Evolutionary conservation across 306 rosid genomes (phyloP), one percentile per base, ranked within the genome.

Genomic region (Argentina anserina): DNA sequence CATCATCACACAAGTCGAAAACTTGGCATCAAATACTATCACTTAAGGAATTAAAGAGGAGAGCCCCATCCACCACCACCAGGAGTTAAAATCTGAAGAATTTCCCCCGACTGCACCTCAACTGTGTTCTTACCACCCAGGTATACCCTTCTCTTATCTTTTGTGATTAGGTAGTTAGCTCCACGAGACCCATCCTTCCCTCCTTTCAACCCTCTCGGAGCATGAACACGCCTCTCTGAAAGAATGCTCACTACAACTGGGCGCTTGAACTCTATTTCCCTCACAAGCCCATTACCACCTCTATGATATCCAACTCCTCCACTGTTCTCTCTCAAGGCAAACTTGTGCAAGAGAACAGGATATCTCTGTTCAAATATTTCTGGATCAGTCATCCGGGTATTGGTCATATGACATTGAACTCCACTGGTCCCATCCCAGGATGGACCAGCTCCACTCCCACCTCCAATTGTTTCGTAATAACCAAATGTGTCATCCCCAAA

Each of bases 11-110:
- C 4, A 45, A 67, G 17, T 45, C 37, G 4, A 47, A 64, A n/a
- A 21, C 59, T 55, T 52, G 31, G 25, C 47, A 31, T 37, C 46
- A 60, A 60, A 52, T 23, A 39, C 18, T 17, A 14, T 14, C 0
- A 20, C 34, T 2, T 21, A 67, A 40, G 66, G 28, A 37, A 80
- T 77, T 60, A 78, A 53, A 58, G 28, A 74, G 83, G 79, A 79
- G 80, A 85, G 59, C 98, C 98, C 89, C 96, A 90, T 80, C 96
- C 97, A 31, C 97, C 98, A 52, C 98, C 98, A 70, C 97, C 98
- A 46, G 98, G 98, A 69, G 96, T 93, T 71, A 86, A 84, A 73
- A 93, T 89, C 85, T 85, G 94, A 70, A 93, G 87, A 81, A 78
- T 84, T 76, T 93, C 97, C 59, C 98, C 97, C 0, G 97, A 86